phyloP scores from a whole-genome alignment of 768 basidiomycete species.

The Artomyces pyxidatus region DNA sequence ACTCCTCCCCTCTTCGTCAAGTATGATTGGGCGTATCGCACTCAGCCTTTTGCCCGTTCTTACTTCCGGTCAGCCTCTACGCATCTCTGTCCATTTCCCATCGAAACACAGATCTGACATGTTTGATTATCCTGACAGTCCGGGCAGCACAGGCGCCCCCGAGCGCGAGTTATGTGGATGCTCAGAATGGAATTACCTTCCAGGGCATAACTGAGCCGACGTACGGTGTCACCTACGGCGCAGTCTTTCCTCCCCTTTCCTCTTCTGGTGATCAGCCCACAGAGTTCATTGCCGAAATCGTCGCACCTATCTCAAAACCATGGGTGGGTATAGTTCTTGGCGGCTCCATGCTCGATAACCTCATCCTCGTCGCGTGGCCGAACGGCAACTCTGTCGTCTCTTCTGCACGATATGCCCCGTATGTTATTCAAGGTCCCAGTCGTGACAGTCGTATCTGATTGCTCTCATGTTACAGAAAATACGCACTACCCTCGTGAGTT shows the following conservation, averaged over 20 bases:
- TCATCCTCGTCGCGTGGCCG: slow-evolving; percentile 56
- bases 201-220: slow-evolving; percentile 27
- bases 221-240: slow-evolving; percentile 33
- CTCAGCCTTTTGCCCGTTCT: slow-evolving; percentile 33
- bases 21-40: slow-evolving; percentile 17
- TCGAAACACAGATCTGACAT: not conserved
- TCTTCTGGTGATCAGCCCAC: slow-evolving; percentile 30
- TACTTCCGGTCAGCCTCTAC: slow-evolving; percentile 28
- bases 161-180: slow-evolving; percentile 37
- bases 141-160: slow-evolving; percentile 34
- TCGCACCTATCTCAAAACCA: slow-evolving; percentile 43
- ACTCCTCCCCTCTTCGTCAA: not conserved
- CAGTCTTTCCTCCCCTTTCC: slow-evolving; percentile 42
- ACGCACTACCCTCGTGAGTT: slow-evolving; percentile 42
- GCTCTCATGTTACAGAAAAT: slow-evolving; percentile 28
- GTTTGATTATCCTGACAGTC: not conserved
- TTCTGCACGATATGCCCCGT: slow-evolving; percentile 49
- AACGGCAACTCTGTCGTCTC: slow-evolving; percentile 44
- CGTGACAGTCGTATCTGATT: not conserved
- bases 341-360: slow-evolving; percentile 46
- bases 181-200: slow-evolving; percentile 50
- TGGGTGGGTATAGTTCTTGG: slow-evolving; percentile 51
- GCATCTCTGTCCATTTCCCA: not conserved
- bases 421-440: slow-evolving; percentile 18
- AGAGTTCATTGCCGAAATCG: slow-evolving; percentile 58